Conservation (phyloP, 2,329 filamentous ascomycete genomes). For the Fusarium keratoplasticum region DNA sequence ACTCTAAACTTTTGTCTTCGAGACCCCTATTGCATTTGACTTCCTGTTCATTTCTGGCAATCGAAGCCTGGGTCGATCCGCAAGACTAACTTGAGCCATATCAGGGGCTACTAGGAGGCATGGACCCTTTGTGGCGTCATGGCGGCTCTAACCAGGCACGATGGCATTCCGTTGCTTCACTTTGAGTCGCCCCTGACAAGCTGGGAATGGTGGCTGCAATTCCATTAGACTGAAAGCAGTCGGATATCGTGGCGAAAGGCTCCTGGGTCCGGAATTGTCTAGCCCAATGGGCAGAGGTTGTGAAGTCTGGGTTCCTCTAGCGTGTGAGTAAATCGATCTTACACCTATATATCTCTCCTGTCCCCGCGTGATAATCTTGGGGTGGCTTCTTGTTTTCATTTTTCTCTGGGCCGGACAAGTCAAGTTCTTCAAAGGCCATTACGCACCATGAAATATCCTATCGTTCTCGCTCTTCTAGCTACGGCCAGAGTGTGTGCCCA, state of each 20-base stretch:
- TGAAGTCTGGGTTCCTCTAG: not conserved
- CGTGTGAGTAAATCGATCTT: not conserved
- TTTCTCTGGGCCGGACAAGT: not conserved
- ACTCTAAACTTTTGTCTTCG: not conserved
- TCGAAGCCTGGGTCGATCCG: not conserved
- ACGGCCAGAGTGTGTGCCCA: constrained; percentile 3
- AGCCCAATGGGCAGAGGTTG: not conserved
- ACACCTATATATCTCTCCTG: not conserved
- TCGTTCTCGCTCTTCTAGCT: constrained; percentile 4
- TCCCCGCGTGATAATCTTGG: accelerated
- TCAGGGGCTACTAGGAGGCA: not conserved
- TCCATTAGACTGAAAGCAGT: not conserved
- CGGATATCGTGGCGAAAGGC: not conserved
- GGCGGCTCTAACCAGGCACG: not conserved
- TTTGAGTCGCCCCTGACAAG: not conserved
- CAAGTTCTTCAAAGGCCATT: not conserved
- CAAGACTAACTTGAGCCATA: not conserved
- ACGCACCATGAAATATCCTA: constrained; percentile 5
- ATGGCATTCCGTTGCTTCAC: not conserved
- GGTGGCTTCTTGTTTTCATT: not conserved
- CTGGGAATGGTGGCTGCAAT: not conserved
- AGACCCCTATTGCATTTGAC: not conserved
- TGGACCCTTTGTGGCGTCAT: not conserved
- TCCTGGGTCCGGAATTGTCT: not conserved
- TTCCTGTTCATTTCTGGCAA: not conserved